A percentile compares a stretch with the other conserved stretches of the same genome.
Evolutionary conservation across 805 yeast genomes (phyloP).

Genomic region (Dipodascus geniculatus): DNA sequence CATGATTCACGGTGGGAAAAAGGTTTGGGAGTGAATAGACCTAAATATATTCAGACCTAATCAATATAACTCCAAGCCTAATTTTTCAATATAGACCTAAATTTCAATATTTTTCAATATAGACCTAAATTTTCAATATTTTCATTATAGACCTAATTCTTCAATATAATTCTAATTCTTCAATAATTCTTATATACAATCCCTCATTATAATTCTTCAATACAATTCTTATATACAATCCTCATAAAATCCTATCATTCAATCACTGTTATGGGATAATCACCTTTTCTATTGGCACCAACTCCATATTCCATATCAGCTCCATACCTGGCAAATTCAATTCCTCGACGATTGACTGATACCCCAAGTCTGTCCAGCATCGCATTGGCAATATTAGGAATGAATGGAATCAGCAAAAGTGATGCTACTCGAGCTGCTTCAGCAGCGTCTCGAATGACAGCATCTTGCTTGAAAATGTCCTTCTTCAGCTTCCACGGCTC

Average conservation of each 20-base stretch:
- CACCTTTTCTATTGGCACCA: slow-evolving; percentile 40
- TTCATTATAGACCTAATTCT: too few species aligned
- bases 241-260: background rate
- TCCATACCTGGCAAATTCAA: slow-evolving; percentile 40
- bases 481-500: slow-evolving; percentile 59
- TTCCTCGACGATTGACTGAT: slow-evolving; percentile 27
- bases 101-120: too few species aligned
- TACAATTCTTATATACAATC: too few species aligned
- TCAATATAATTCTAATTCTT: too few species aligned
- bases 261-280: slow-evolving; percentile 31
- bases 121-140: too few species aligned
- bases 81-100: too few species aligned
- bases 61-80: too few species aligned
- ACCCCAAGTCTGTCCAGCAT: slow-evolving; percentile 60
- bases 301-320: slow-evolving; percentile 50
- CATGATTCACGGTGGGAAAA: background rate
- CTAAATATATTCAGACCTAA: background rate
- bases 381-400: slow-evolving; percentile 48
- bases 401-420: slow-evolving; percentile 57
- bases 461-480: slow-evolving; percentile 33
- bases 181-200: too few species aligned
- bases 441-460: slow-evolving; percentile 49
- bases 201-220: too few species aligned
- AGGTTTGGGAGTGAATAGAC: background rate
- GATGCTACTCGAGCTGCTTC: slow-evolving; percentile 61